Conservation (phyloP, 345 rosid genomes). For the Salix caprea region DNA sequence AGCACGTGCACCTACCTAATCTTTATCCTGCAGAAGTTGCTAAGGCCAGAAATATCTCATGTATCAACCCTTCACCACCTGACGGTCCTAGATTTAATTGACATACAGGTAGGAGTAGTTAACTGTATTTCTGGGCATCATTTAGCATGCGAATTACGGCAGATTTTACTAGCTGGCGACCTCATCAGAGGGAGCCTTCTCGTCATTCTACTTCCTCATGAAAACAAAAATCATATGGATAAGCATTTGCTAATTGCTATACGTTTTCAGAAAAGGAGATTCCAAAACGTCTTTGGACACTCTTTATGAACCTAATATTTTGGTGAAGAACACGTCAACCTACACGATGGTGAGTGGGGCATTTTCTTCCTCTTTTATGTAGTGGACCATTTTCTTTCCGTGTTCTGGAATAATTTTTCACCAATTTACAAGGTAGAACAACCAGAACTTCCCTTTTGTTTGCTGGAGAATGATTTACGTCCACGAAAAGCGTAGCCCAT, state of each 20-base stretch:
- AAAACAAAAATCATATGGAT: background rate
- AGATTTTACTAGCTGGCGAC: background rate
- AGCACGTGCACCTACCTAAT: background rate
- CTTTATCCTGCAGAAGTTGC: background rate
- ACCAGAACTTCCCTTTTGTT: too few species aligned
- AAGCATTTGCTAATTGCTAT: background rate
- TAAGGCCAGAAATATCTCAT: background rate
- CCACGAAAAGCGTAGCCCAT: too few species aligned
- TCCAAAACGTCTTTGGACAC: background rate
- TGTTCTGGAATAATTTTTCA: too few species aligned
- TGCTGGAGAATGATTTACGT: too few species aligned
- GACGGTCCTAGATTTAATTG: background rate
- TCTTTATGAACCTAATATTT: background rate
- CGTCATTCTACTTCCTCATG: background rate
- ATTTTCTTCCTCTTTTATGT: too few species aligned
- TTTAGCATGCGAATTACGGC: too few species aligned
- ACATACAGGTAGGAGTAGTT: too few species aligned
- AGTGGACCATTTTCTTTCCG: too few species aligned
- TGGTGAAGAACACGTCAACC: background rate
- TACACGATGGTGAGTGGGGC: too few species aligned
- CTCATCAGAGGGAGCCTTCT: too few species aligned
- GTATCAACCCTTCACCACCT: background rate
- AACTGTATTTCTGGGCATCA: too few species aligned
- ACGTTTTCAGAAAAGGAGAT: background rate
- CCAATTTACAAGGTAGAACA: too few species aligned